Base-by-base conservation (phyloP, 305 asterid genomes). In the Euphrasia arctica region DNA sequence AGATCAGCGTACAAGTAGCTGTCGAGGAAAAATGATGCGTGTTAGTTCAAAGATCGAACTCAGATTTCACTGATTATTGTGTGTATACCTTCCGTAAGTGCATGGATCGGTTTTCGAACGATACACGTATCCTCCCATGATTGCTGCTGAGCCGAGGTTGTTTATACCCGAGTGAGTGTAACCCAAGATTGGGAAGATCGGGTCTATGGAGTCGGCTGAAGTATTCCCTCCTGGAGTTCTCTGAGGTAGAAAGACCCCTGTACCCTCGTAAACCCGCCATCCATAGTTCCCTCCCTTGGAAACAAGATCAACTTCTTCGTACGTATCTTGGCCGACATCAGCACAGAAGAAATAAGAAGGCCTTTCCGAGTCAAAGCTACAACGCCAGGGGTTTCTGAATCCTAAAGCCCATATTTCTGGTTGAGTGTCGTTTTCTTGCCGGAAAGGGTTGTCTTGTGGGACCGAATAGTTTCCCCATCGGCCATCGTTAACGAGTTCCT, bases 271-370 rank as follows among this genome's bases (percentile, higher is more conserved):
- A 41, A 81, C 76, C 36, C 95, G 82, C 98, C 98, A 92, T 5
- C 97, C 98, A 22, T 87, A 92, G 72, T 92, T 92, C 62, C 98
- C 98, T 0, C 96, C 98, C 82, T 89, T 87, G 0, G 88, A 78
- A 65, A 89, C 82, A 70, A 92, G 57, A 73, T 92, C 85, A 58
- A 92, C 91, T 74, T 92, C 97, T 75, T 92, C 98, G 54, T 92
- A 88, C 42, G 67, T 68, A 83, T 85, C 87, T 93, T 85, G 75
- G 49, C 98, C 98, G 75, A 74, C 56, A 69, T 89, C 98, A 13
- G 88, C 92, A 51, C 98, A 92, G 25, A 85, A 55, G 78, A 89
- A 89, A 74, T 89, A 87, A 27, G 95, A 81, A 77, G 95, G 97
- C 82, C 93, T 82, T 70, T 92, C 90, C 15, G 97, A 75, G 67